phyloP scores from a whole-genome alignment of 192 early-diverging fungal species.

The Thoreauomyces humboldtii region DNA sequence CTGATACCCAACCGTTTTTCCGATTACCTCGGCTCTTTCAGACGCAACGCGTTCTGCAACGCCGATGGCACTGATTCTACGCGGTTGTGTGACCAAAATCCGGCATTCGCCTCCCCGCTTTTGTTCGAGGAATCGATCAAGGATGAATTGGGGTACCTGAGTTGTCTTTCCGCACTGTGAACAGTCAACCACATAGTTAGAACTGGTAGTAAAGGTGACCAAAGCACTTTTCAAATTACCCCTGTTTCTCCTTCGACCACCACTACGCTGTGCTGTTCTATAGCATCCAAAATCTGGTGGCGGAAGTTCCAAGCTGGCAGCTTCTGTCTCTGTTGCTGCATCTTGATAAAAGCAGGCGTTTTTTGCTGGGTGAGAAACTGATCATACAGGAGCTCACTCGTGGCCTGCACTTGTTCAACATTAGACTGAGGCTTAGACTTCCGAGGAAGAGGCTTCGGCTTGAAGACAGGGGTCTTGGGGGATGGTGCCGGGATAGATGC shows the following conservation, averaged over 20 bases:
- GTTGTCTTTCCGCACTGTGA: conserved; percentile 33
- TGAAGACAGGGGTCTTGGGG: conserved; percentile 6
- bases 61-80: conserved; percentile 53
- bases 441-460: neutral
- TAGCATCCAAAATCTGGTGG: conserved; percentile 28
- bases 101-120: conserved; percentile 33
- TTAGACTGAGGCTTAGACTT: conserved; percentile 8
- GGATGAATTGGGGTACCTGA: conserved; percentile 43
- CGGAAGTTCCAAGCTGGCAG: conserved; percentile 32
- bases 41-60: conserved; percentile 55
- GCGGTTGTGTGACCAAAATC: conserved; percentile 41
- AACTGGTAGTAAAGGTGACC: no score
- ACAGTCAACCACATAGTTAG: neutral
- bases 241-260: conserved; percentile 40
- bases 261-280: conserved; percentile 32
- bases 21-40: conserved; percentile 50
- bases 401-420: neutral
- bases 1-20: conserved; percentile 59
- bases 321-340: conserved; percentile 29
- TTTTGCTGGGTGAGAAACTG: conserved; percentile 13
- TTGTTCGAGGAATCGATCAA: conserved; percentile 29
- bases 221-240: no score
- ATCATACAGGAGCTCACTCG: conserved; percentile 10
- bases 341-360: conserved; percentile 17
- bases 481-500: neutral